These are phyloP conservation scores for Hypomyces perniciosus DNA, from an alignment of 2,329 filamentous ascomycete species.

Conservation along the genomic window DNA sequence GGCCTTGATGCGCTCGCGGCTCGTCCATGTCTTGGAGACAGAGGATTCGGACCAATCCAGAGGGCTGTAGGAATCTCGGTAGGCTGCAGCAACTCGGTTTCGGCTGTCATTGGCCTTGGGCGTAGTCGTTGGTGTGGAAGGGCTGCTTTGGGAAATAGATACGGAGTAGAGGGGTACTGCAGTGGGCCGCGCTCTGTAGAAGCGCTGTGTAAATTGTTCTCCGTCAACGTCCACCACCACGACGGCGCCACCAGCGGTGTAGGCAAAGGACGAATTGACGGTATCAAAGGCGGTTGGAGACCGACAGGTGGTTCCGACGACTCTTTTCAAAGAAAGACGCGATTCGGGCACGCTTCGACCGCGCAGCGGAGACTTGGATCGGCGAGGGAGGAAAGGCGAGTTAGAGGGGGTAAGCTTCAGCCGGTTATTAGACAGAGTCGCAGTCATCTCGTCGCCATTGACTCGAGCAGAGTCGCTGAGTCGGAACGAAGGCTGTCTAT, in stretches of 20 bases:
- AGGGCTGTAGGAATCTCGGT: conserved; percentile 44
- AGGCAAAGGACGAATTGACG: conserved; percentile 73
- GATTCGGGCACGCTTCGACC: conserved; percentile 44
- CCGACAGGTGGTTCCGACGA: conserved; percentile 84
- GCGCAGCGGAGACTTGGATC: conserved; percentile 57
- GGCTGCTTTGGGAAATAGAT: conserved; percentile 46
- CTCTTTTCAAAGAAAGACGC: conserved; percentile 68
- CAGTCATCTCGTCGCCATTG: conserved; percentile 54
- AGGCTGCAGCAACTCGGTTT: conserved; percentile 44
- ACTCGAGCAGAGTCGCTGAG: conserved; percentile 17
- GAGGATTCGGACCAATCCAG: conserved; percentile 58
- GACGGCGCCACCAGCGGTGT: conserved; percentile 89
- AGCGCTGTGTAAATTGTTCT: conserved; percentile 66
- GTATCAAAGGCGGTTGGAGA: conserved; percentile 83
- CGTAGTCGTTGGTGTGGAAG: conserved; percentile 46
- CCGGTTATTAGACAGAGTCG: conserved; percentile 51
- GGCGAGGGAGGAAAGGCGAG: conserved; percentile 61
- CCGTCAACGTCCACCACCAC: conserved; percentile 77
- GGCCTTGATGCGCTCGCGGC: conserved; percentile 87
- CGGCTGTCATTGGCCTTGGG: conserved; percentile 59
- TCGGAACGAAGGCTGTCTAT: background rate
- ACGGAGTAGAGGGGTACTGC: conserved; percentile 61
- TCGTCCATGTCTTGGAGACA: conserved; percentile 71
- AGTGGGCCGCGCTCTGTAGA: conserved; percentile 80
- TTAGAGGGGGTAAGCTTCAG: conserved; percentile 70